Conservation (phyloP, 768 basidiomycete species). For the Mycena alexandri region DNA sequence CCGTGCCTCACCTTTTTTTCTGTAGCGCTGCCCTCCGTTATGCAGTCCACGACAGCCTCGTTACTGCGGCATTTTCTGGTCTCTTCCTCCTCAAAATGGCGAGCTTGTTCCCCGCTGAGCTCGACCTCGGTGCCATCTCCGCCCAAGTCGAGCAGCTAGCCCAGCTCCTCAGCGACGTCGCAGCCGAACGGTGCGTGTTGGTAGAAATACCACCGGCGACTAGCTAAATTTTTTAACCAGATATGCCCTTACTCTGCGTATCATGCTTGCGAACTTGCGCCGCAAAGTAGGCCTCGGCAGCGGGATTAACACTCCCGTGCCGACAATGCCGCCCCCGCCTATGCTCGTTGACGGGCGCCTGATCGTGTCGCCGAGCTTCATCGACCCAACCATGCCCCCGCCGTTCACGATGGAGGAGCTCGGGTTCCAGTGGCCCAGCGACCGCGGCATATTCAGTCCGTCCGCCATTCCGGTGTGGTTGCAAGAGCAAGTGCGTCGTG, state of each 20-base stretch:
- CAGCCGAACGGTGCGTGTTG: constrained; percentile 81
- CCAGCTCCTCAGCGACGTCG: constrained; percentile 91
- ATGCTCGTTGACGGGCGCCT: constrained; percentile 63
- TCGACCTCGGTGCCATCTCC: constrained; percentile 82
- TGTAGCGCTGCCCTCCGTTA: constrained; percentile 88
- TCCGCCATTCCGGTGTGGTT: constrained; percentile 91
- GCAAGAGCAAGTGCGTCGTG: constrained; percentile 81
- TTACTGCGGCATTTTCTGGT: constrained; percentile 91
- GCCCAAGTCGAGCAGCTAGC: constrained; percentile 92
- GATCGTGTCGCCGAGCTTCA: constrained; percentile 70
- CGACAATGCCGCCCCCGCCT: constrained; percentile 64
- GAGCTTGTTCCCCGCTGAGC: constrained; percentile 87
- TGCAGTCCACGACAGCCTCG: constrained; percentile 93
- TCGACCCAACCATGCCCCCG: constrained; percentile 64
- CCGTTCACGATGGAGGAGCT: constrained; percentile 90
- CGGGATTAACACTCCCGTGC: constrained; percentile 61
- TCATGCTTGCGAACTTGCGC: constrained; percentile 93
- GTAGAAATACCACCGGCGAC: no score
- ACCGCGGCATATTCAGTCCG: constrained; percentile 78
- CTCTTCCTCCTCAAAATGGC: constrained; percentile 96
- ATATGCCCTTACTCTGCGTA: constrained; percentile 90
- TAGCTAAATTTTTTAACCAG: constrained; percentile 51
- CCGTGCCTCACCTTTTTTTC: constrained; percentile 25
- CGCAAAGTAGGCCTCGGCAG: constrained; percentile 83
- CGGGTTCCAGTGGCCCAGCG: constrained; percentile 79